phyloP scores from a whole-genome alignment of 2,329 filamentous ascomycete species.

The Helotiales sp. region DNA sequence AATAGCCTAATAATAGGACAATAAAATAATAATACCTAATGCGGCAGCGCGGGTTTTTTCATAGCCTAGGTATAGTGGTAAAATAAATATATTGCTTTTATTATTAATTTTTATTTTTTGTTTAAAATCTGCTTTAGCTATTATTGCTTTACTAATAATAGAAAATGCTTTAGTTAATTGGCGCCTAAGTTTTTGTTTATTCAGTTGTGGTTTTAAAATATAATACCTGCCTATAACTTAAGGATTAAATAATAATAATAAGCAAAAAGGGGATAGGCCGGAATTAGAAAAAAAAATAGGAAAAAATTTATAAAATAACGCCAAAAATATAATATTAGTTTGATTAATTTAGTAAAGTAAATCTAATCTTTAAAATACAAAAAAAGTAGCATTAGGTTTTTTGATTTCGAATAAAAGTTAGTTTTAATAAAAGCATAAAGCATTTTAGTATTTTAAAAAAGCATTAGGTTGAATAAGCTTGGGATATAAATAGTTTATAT shows the following conservation, averaged over 20 bases:
- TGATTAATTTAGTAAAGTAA: conserved; percentile 10
- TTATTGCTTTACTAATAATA: background rate
- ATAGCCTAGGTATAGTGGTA: too few species aligned
- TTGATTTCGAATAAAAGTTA: background rate
- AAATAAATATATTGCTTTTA: too few species aligned
- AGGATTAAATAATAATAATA: conserved; percentile 17
- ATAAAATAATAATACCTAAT: too few species aligned
- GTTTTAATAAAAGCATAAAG: background rate
- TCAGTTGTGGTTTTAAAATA: conserved; percentile 16
- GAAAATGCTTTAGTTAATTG: background rate
- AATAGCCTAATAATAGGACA: too few species aligned
- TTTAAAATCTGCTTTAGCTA: background rate
- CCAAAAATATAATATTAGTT: conserved; percentile 12
- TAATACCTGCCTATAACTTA: conserved; percentile 21
- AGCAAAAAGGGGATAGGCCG: conserved; percentile 18
- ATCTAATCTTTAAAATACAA: conserved; percentile 5
- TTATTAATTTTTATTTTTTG: conserved; percentile 10
- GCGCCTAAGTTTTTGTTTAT: conserved; percentile 15
- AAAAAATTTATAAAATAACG: conserved; percentile 10
- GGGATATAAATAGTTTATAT: background rate
- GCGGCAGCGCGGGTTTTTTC: too few species aligned
- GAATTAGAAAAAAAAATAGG: conserved; percentile 15
- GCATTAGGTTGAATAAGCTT: too few species aligned
- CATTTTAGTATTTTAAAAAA: background rate
- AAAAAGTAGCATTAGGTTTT: background rate